These are phyloP conservation scores for Pelargonium exstipulatum DNA, from an alignment of 441 rosid species.

Conservation along the genomic window DNA sequence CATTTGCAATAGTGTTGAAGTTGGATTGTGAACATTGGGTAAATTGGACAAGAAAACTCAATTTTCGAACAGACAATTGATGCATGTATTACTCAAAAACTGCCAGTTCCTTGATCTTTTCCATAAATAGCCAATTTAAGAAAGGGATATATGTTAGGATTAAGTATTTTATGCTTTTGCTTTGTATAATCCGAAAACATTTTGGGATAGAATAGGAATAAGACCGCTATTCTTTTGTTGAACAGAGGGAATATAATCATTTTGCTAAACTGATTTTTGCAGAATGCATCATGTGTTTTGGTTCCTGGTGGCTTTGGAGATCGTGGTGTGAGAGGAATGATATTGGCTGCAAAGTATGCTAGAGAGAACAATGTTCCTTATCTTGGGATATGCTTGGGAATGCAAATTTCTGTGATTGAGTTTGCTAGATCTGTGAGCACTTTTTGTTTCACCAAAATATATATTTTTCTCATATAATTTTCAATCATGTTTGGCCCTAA, in stretches of 20 bases:
- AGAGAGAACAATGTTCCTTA: slow-evolving; percentile 64
- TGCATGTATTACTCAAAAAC: too few relatives aligned
- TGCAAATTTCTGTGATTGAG: slow-evolving; percentile 74
- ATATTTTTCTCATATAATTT: slow-evolving; percentile 13
- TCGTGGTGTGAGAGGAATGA: slow-evolving; percentile 74
- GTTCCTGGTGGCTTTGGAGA: slow-evolving; percentile 86
- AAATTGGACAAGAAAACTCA: too few relatives aligned
- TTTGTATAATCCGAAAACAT: too few relatives aligned
- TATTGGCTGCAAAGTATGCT: slow-evolving; percentile 66
- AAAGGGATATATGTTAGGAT: too few relatives aligned
- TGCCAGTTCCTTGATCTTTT: too few relatives aligned
- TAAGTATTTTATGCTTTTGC: too few relatives aligned
- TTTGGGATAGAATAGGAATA: too few relatives aligned
- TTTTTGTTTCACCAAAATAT: slow-evolving; percentile 12
- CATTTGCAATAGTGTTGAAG: too few relatives aligned
- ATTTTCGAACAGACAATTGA: too few relatives aligned
- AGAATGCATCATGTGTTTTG: slow-evolving; percentile 63
- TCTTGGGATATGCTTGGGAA: slow-evolving; percentile 77
- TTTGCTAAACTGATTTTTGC: slow-evolving; percentile 21
- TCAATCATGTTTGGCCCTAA: neutral
- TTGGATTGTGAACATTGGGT: too few relatives aligned
- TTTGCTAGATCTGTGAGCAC: slow-evolving; percentile 65
- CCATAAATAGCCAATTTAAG: too few relatives aligned
- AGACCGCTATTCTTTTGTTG: too few relatives aligned
- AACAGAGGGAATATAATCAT: neutral